phyloP scores from a whole-genome alignment of 2,329 filamentous ascomycete species.

The Curvularia eragrostidis region DNA sequence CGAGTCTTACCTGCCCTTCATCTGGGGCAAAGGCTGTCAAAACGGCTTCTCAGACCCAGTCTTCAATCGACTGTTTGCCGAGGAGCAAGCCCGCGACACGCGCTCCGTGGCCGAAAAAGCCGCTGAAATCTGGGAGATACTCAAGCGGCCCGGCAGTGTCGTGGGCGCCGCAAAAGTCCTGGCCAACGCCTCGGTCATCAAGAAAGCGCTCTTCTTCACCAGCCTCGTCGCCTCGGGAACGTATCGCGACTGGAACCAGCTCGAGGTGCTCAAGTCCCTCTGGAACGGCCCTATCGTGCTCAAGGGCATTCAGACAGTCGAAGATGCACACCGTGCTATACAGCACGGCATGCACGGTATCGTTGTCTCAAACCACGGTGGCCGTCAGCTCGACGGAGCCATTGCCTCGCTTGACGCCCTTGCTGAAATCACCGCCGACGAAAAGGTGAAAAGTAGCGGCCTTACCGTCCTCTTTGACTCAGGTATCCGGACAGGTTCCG shows the following conservation, averaged over 20 bases:
- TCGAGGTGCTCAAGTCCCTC: constrained; percentile 41
- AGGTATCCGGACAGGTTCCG: constrained; percentile 46
- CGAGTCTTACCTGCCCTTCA: constrained; percentile 66
- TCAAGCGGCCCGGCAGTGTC: constrained; percentile 47
- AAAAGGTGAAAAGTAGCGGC: constrained; percentile 38
- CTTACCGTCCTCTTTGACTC: constrained; percentile 48
- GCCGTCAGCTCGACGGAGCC: constrained; percentile 47
- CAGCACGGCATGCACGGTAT: constrained; percentile 48
- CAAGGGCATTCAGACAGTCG: constrained; percentile 50
- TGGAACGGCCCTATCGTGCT: constrained; percentile 51
- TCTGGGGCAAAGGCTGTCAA: constrained; percentile 52
- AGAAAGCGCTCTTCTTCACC: constrained; percentile 48
- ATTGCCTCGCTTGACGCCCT: constrained; percentile 46
- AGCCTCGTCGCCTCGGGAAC: constrained; percentile 45
- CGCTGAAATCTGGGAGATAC: constrained; percentile 46
- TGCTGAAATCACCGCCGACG: constrained; percentile 45
- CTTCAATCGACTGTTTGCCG: constrained; percentile 46
- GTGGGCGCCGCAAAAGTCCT: constrained; percentile 44
- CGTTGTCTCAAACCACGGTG: constrained; percentile 49
- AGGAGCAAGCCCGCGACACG: constrained; percentile 41
- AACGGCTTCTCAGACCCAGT: constrained; percentile 48
- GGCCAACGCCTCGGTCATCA: constrained; percentile 42
- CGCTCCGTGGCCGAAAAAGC: constrained; percentile 43
- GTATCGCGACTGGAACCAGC: constrained; percentile 46
- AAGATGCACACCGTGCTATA: constrained; percentile 47